Evolutionary conservation across 345 rosid genomes (phyloP), one percentile per base, ranked within the genome.

Genomic region (Rubroshorea leprosula): DNA sequence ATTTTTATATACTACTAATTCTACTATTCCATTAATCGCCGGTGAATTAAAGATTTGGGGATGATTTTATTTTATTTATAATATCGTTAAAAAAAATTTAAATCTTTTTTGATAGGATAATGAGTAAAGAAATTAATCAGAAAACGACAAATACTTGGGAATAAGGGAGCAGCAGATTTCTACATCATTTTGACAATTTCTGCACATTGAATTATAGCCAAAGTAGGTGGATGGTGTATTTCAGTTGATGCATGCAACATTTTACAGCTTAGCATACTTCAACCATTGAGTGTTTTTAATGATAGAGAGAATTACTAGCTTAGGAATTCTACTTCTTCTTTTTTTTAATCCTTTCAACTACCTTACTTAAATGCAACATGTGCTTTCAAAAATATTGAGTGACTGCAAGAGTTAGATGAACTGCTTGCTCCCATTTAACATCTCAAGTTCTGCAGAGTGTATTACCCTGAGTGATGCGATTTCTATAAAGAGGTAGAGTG

Each of bases 141-240:
- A n/a, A n/a, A n/a, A n/a, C n/a, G n/a, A n/a, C n/a, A n/a, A n/a
- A n/a, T n/a, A n/a, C n/a, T n/a, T n/a, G n/a, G n/a, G n/a, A n/a
- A n/a, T n/a, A n/a, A n/a, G n/a, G n/a, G n/a, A n/a, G n/a, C n/a
- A n/a, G n/a, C n/a, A n/a, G n/a, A n/a, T n/a, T n/a, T n/a, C n/a
- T n/a, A n/a, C n/a, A n/a, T n/a, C n/a, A n/a, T n/a, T n/a, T 27
- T 27, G 31, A 8, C 31, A 27, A 19, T 31, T 31, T 60, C 14
- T 49, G 23, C 22, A 8, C 31, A 10, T 16, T 11, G 31, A 38
- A 16, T n/a, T 19, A 7, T 19, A 49, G 54, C 31, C 45, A 7
- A 10, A 14, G 53, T 60, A 15, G 64, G 29, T 60, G 62, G 21
- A 55, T 16, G 55, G 64, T 5, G 48, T 60, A 60, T 16, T 38